Evolutionary conservation across 352 stramenopile genomes (phyloP).

Genomic region (Aphanomyces astaci): DNA sequence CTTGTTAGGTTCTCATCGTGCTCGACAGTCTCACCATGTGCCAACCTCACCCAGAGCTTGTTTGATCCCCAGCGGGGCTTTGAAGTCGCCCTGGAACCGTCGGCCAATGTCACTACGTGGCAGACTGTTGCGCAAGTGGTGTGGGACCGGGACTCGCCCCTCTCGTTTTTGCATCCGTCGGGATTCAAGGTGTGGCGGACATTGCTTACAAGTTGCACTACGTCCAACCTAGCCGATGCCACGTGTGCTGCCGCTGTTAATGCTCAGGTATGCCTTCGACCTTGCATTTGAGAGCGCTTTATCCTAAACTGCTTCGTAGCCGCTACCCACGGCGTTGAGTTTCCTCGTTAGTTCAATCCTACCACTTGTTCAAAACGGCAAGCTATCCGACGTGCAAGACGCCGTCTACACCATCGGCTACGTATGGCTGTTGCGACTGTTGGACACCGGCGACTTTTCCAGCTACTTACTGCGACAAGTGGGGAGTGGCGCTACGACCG

Average conservation of each 20-base stretch:
- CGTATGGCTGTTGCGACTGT: neutral
- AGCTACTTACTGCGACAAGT: neutral
- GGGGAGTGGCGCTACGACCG: neutral
- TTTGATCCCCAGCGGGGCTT: conserved; percentile 4
- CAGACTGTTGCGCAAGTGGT: neutral
- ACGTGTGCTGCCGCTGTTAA: neutral
- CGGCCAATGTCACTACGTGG: neutral
- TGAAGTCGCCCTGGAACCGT: neutral
- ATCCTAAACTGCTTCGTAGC: neutral
- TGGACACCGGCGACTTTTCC: conserved; percentile 10
- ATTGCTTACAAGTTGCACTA: neutral
- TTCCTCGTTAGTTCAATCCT: neutral
- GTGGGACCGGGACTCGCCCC: conserved; percentile 10
- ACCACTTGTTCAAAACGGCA: neutral
- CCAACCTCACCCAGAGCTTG: neutral
- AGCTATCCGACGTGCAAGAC: neutral
- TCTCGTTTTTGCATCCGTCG: conserved; percentile 18
- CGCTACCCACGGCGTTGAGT: neutral
- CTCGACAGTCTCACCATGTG: neutral
- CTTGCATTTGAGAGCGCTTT: neutral
- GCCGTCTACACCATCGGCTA: conserved; percentile 10
- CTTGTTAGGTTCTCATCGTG: neutral
- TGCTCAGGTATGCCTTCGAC: neutral
- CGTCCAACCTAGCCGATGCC: neutral
- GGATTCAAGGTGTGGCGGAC: conserved; percentile 8